Conservation (phyloP, 257 asterid genomes). For the Cinchona pubescens region DNA sequence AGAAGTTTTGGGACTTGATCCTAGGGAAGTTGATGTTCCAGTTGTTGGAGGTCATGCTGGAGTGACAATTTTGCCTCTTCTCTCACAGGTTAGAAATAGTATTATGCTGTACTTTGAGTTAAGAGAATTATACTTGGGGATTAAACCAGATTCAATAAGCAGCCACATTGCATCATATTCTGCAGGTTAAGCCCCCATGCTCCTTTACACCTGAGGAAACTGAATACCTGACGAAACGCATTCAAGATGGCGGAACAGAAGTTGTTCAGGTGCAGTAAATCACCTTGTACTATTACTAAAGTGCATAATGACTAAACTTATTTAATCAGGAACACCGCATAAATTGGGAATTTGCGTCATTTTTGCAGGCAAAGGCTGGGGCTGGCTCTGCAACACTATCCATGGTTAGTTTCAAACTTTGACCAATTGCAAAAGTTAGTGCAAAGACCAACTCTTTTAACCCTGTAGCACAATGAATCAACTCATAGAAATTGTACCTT, state of each 20-base stretch:
- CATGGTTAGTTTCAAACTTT: constrained; percentile 45
- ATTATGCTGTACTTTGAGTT: neutral
- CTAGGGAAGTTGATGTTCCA: constrained; percentile 79
- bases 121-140: neutral
- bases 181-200: constrained; percentile 82
- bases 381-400: constrained; percentile 91
- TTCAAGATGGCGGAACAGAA: constrained; percentile 94
- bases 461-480: neutral
- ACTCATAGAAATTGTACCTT: constrained; percentile 14
- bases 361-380: constrained; percentile 85
- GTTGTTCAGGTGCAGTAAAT: constrained; percentile 62
- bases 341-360: neutral
- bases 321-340: neutral
- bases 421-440: neutral
- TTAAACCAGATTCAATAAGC: neutral
- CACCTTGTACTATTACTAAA: neutral
- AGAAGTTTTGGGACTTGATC: constrained; percentile 91
- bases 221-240: constrained; percentile 75
- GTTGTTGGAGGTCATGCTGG: constrained; percentile 98
- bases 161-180: neutral
- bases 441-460: neutral
- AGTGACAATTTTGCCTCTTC: constrained; percentile 86
- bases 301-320: neutral
- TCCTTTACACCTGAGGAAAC: constrained; percentile 75
- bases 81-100: constrained; percentile 58